phyloP scores from a whole-genome alignment of 495 filamentous ascomycete species.

The Pseudevernia furfuracea region DNA sequence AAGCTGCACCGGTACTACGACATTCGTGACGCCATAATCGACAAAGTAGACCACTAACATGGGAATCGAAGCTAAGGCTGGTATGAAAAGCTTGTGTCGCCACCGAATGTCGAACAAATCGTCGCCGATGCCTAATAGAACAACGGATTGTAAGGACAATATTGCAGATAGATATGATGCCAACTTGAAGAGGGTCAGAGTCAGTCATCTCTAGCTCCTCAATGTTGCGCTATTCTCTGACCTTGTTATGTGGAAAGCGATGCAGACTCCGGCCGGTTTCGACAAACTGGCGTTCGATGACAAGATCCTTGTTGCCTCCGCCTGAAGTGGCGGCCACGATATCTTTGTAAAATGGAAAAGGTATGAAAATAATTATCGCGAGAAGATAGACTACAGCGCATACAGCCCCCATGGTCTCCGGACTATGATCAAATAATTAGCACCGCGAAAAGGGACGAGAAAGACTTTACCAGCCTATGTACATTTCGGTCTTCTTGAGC shows the following conservation, averaged over 20 bases:
- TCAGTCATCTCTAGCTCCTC: slow-evolving; percentile 3
- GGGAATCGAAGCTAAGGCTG: slow-evolving; percentile 86
- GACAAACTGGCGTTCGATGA: slow-evolving; percentile 55
- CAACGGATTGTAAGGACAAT: slow-evolving; percentile 79
- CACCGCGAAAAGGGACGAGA: neutral
- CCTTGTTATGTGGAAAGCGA: slow-evolving; percentile 90
- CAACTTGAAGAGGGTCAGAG: slow-evolving; percentile 46
- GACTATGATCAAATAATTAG: slow-evolving; percentile 40
- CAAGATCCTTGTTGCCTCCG: slow-evolving; percentile 82
- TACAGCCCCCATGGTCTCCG: slow-evolving; percentile 95
- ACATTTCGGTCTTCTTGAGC: slow-evolving; percentile 65
- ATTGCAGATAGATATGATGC: slow-evolving; percentile 92
- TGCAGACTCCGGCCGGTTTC: slow-evolving; percentile 76
- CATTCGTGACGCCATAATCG: slow-evolving; percentile 91
- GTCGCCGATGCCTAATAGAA: slow-evolving; percentile 87
- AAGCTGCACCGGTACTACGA: slow-evolving; percentile 80
- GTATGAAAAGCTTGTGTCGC: slow-evolving; percentile 97
- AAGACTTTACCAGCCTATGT: slow-evolving; percentile 28
- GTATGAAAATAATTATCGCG: slow-evolving; percentile 80
- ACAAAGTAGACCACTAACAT: slow-evolving; percentile 97
- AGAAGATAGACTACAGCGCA: slow-evolving; percentile 90
- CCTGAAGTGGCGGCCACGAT: slow-evolving; percentile 94
- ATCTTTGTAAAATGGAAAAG: slow-evolving; percentile 96
- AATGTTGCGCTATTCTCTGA: slow-evolving; percentile 31
- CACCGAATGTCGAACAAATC: slow-evolving; percentile 97